Conservation (phyloP, 2,329 filamentous ascomycete species). For the Aspergillus fumigatiaffinis region DNA sequence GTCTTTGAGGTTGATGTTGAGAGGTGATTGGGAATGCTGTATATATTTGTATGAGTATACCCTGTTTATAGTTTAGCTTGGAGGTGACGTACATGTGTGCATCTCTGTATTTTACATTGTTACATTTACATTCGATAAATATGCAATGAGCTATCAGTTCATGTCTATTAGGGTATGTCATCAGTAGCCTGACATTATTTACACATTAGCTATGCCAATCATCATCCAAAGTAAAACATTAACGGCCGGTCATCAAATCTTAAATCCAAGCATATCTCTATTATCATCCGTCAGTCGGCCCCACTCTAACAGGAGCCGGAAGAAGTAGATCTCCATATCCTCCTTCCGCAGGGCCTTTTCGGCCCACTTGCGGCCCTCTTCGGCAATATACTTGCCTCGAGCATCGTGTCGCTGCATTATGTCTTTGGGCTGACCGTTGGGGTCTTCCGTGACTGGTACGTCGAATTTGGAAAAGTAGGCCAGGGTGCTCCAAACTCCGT, state of each 20-base stretch:
- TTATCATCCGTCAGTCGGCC: constrained; percentile 63
- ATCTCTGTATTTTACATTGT: neutral
- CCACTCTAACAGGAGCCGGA: constrained; percentile 74
- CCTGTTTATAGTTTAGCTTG: neutral
- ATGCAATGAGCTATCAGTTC: neutral
- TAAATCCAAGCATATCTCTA: constrained; percentile 47
- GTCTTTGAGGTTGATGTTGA: neutral
- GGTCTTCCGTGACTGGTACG: constrained; percentile 10
- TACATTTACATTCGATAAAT: neutral
- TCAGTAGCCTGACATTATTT: neutral
- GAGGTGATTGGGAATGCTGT: neutral
- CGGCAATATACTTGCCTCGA: constrained; percentile 63
- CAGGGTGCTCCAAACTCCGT: constrained; percentile 69
- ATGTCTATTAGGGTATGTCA: neutral
- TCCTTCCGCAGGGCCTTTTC: constrained; percentile 60
- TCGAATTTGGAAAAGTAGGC: constrained; percentile 65
- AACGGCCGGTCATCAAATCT: constrained; percentile 2
- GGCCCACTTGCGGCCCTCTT: constrained; percentile 63
- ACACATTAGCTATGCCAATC: neutral
- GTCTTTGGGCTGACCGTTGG: constrained; percentile 42
- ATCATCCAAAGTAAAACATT: neutral
- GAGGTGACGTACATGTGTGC: neutral
- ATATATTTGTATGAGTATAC: neutral
- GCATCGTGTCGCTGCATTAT: constrained; percentile 47
- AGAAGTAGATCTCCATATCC: constrained; percentile 79